Base-by-base conservation (phyloP, 2,329 filamentous ascomycete species). In the Fusarium sp. region DNA sequence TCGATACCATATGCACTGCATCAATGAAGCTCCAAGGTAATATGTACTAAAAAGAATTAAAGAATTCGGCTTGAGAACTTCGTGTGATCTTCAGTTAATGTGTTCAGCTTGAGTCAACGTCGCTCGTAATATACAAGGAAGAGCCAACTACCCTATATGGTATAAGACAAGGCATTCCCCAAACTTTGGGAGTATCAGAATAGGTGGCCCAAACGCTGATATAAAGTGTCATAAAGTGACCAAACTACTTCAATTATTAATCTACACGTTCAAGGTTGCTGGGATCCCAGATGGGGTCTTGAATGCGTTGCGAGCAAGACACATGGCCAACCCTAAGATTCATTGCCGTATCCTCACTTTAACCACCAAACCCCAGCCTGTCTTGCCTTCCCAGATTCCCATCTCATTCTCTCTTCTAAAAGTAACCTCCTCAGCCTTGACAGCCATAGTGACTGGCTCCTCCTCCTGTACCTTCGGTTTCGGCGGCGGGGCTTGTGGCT, bases 331-430 rank as follows among this genome's bases (percentile, higher is more conserved):
- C 1, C 29, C 6, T 3, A 3, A 30, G 11, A 30, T n/a, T 71
- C 45, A 75, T 20, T 58, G 63, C 11, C 54, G 52, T 72, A 76
- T 58, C 47, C 56, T 71, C 11, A 87, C 77, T 1, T 75, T 77
- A 2, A 86, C 79, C 16, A 86, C 82, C 30, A 88, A 77, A 1
- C 81, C 85, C 79, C 82, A 87, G 4, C 86, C 86, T 3, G 79
- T 81, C 65, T 78, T 77, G 32, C 83, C 85, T 73, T 88, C 85
- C 81, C 82, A 85, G 2, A 88, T 75, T 0, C 85, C 86, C 72
- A 88, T 79, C 16, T 82, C 83, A 24, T 85, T 88, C 75, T 86
- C 81, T 47, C 74, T 74, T n/a, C 86, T 75, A 60, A 88, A 87
- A 0, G 84, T 83, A 3, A 86, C 80, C 67, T 86, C 82, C 51